Conservation (phyloP, 305 asterid species). For the Fraxinus floribunda region DNA sequence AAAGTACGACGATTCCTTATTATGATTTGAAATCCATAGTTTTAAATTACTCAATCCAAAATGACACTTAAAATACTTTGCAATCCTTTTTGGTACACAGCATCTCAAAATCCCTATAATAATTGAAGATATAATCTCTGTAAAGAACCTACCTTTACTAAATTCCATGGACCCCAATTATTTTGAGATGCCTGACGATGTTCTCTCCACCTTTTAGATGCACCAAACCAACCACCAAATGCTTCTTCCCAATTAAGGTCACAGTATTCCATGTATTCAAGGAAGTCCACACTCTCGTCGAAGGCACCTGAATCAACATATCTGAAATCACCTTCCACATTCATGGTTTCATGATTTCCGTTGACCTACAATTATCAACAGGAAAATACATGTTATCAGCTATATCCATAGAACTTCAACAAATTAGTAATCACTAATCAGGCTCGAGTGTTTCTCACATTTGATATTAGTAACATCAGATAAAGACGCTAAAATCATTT, state of each 20-base stretch:
- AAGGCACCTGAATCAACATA: conserved; percentile 77
- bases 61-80: background rate
- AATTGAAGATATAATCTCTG: conserved; percentile 13
- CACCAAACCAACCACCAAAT: conserved; percentile 67
- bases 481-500: background rate
- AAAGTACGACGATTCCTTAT: background rate
- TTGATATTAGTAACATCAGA: conserved; percentile 2
- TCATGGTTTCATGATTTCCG: conserved; percentile 97
- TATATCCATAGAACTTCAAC: background rate
- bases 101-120: background rate
- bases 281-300: conserved; percentile 75
- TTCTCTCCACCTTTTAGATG: conserved; percentile 56
- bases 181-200: conserved; percentile 46
- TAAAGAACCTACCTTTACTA: conserved; percentile 71
- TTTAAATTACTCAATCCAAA: background rate
- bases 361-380: conserved; percentile 54
- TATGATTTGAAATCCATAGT: background rate
- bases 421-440: background rate
- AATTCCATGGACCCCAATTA: conserved; percentile 73
- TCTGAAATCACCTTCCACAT: conserved; percentile 89
- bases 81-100: background rate
- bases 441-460: conserved; percentile 12
- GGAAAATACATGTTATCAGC: background rate
- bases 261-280: conserved; percentile 71
- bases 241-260: conserved; percentile 85